Evolutionary conservation across 306 rosid genomes (phyloP).

Genomic region (Pueraria montana): DNA sequence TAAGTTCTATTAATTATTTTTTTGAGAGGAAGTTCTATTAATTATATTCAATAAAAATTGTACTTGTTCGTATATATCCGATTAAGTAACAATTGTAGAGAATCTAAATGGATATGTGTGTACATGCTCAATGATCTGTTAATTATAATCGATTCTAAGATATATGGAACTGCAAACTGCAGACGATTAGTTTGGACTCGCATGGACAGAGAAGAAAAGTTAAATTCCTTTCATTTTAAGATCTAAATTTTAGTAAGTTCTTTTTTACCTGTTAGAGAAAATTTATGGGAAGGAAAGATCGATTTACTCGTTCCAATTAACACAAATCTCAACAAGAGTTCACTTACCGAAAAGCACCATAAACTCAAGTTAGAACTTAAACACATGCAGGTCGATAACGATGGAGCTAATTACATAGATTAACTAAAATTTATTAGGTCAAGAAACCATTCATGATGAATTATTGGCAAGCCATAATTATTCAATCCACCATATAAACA

Average conservation of each 20-base stretch:
- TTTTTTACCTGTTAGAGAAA: not conserved
- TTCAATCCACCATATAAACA: not conserved
- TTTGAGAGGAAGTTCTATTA: not conserved
- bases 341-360: not conserved
- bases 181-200: too few species aligned
- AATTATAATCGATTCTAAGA: not conserved
- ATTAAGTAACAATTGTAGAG: not conserved
- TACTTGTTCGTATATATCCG: not conserved
- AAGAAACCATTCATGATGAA: not conserved
- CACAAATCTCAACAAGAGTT: not conserved
- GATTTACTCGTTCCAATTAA: not conserved
- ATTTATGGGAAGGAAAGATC: not conserved
- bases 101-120: not conserved
- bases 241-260: not conserved
- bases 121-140: not conserved
- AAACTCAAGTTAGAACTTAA: not conserved
- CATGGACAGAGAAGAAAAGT: not conserved
- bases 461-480: not conserved
- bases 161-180: not conserved
- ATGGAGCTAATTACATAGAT: not conserved
- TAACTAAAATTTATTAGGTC: not conserved
- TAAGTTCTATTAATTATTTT: not conserved
- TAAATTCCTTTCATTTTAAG: not conserved
- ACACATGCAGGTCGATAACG: not conserved
- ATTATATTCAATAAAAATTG: not conserved